These are phyloP conservation scores for Elongisporangium anandrum DNA, from an alignment of 352 stramenopile species.

Conservation along the genomic window DNA sequence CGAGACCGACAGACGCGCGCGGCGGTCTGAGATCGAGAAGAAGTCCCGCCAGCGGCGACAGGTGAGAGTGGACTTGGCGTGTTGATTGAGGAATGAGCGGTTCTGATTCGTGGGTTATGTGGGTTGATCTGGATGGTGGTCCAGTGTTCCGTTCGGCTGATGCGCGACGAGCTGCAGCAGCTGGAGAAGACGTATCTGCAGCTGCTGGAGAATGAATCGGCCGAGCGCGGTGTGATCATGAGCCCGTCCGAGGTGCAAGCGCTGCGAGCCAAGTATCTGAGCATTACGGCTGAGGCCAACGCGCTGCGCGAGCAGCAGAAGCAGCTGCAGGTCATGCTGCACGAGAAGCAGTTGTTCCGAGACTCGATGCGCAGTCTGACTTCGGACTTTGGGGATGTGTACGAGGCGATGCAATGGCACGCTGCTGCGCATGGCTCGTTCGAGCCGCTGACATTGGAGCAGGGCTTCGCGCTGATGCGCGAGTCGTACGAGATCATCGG, in stretches of 20 bases:
- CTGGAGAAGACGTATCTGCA: constrained; percentile 42
- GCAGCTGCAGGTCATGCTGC: constrained; percentile 40
- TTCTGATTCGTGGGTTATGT: neutral
- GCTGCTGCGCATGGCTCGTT: constrained; percentile 30
- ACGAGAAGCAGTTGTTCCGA: constrained; percentile 52
- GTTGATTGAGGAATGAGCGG: neutral
- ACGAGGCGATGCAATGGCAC: constrained; percentile 14
- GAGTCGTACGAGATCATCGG: constrained; percentile 49
- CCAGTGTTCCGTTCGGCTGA: constrained; percentile 36
- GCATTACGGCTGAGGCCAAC: constrained; percentile 31
- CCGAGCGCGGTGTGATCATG: constrained; percentile 22
- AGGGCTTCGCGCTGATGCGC: constrained; percentile 50
- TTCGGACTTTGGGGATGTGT: constrained; percentile 21
- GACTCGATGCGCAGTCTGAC: constrained; percentile 29
- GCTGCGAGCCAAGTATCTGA: constrained; percentile 28
- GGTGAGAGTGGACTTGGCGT: constrained; percentile 1
- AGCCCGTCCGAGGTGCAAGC: constrained; percentile 18
- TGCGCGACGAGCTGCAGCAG: constrained; percentile 45
- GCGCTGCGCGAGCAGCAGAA: constrained; percentile 47
- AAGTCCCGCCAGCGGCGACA: constrained; percentile 40
- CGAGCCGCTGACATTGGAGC: constrained; percentile 13
- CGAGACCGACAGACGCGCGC: constrained; percentile 12
- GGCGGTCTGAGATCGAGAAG: constrained; percentile 60
- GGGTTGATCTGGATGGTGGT: constrained; percentile 1
- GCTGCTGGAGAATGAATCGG: constrained; percentile 16